A percentile compares a stretch with the other conserved stretches of the same genome.
phyloP scores from a whole-genome alignment of 306 rosid genomes.

The Rosa chinensis region DNA sequence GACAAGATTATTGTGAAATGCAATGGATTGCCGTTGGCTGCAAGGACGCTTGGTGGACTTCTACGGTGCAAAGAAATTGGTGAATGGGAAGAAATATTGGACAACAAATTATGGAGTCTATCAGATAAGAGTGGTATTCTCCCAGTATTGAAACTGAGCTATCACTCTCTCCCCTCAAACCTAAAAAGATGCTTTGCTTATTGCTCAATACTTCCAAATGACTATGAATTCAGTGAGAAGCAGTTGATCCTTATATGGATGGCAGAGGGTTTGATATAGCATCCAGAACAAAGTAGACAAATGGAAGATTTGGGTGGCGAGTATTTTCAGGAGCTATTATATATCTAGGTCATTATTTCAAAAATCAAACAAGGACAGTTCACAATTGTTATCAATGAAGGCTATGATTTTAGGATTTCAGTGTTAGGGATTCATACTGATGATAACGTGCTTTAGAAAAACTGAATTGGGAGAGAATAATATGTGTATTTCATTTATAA shows the following conservation, averaged over 20 bases:
- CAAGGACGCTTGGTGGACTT: constrained; percentile 21
- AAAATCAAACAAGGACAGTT: neutral
- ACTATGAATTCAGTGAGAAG: neutral
- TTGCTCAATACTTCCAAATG: constrained; percentile 28
- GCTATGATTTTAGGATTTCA: too few relatives aligned
- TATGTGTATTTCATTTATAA: too few relatives aligned
- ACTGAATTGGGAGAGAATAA: too few relatives aligned
- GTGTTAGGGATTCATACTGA: too few relatives aligned
- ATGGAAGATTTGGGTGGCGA: constrained; percentile 19
- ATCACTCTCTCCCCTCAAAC: constrained; percentile 20
- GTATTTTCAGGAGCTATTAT: constrained; percentile 11
- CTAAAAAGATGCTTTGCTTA: constrained; percentile 24
- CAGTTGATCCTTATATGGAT: neutral
- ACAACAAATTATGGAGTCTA: constrained; percentile 21
- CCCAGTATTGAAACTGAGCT: constrained; percentile 16
- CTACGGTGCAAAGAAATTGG: neutral
- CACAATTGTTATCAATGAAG: neutral
- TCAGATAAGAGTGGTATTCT: constrained; percentile 1
- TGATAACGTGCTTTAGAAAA: too few relatives aligned
- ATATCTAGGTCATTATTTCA: constrained; percentile 9
- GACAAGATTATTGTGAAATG: neutral
- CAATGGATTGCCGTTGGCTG: constrained; percentile 35
- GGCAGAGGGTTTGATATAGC: constrained; percentile 15
- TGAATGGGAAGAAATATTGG: constrained; percentile 17
- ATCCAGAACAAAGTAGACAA: neutral